Evolutionary conservation across 495 filamentous ascomycete species (phyloP), one percentile per base, ranked within the genome.

Genomic region (Penicillium canariense): DNA sequence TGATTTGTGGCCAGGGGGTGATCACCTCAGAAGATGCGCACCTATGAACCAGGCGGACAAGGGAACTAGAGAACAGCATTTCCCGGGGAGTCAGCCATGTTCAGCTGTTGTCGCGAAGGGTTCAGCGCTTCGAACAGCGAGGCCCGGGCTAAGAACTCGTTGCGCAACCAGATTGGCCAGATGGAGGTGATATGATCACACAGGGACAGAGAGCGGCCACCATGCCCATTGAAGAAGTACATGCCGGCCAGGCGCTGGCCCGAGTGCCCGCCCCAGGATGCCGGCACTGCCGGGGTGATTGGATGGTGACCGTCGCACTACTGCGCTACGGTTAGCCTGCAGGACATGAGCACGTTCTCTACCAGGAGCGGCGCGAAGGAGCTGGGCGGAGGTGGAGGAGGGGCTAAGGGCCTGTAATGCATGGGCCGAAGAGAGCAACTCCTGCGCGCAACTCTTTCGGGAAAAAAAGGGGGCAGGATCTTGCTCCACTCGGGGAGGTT

Each of bases 181-280:
- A 9, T 32, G 12, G 38, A 55, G 45, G 51, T 47, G 50, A 52
- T 30, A 54, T 25, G 27, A 35, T 47, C 17, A 15, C 6, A 31
- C 48, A 45, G 34, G 32, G 23, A 22, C 38, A 40, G 15, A 42
- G 45, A 25, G 30, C 34, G 38, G 39, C 12, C 52, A 50, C 62
- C 59, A 53, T 48, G 15, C 61, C 61, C 22, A 50, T 52, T 63
- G 35, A 18, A 61, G 63, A 28, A 63, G 48, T 15, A 44, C 17
- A 50, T 32, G 46, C 45, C 52, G 57, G 52, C 63, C 52, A 57
- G 60, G 55, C 52, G 55, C 30, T 67, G 63, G 61, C 42, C 61
- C 58, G 55, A 64, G 55, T 48, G 54, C 36, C 26, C 38, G 47
- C 56, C 52, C n/a, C 50, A 59, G 49, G 38, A 4, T 17, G n/a